These are phyloP conservation scores for Blastobotrys peoriensis DNA, from an alignment of 805 yeast species.

Conservation along the genomic window DNA sequence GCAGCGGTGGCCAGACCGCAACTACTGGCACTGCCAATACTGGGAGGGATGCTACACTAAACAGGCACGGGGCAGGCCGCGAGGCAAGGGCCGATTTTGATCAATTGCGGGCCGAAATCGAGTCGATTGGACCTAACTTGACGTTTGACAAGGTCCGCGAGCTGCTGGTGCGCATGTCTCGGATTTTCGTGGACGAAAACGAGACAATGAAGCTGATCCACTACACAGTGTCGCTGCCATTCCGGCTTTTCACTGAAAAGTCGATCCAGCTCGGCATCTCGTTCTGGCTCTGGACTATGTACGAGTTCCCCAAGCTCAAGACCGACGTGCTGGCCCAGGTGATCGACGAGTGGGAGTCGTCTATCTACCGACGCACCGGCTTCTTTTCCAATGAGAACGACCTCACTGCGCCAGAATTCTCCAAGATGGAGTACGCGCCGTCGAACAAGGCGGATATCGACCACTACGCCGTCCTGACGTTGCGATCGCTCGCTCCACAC, in stretches of 20 bases:
- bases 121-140: constrained; percentile 6
- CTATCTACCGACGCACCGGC: constrained; percentile 57
- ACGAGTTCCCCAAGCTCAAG: constrained; percentile 55
- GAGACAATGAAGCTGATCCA: constrained; percentile 10
- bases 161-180: constrained; percentile 33
- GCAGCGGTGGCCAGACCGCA: not conserved
- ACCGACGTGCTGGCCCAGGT: constrained; percentile 63
- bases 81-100: constrained; percentile 2
- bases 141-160: constrained; percentile 24
- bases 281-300: constrained; percentile 76
- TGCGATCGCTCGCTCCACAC: constrained; percentile 59
- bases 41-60: too few species aligned
- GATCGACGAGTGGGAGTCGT: constrained; percentile 58
- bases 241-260: constrained; percentile 52
- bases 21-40: too few species aligned
- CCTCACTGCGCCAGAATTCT: constrained; percentile 50
- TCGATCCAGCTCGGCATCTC: constrained; percentile 60
- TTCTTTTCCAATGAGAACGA: constrained; percentile 56
- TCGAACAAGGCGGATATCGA: constrained; percentile 58
- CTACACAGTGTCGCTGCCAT: constrained; percentile 49
- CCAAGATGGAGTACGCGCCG: constrained; percentile 85
- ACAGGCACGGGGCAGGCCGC: too few species aligned
- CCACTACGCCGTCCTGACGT: constrained; percentile 44
- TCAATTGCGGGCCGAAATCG: constrained; percentile 15
- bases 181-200: constrained; percentile 23